phyloP scores from a whole-genome alignment of 495 filamentous ascomycete species.

The Tuber microsphaerosporum region DNA sequence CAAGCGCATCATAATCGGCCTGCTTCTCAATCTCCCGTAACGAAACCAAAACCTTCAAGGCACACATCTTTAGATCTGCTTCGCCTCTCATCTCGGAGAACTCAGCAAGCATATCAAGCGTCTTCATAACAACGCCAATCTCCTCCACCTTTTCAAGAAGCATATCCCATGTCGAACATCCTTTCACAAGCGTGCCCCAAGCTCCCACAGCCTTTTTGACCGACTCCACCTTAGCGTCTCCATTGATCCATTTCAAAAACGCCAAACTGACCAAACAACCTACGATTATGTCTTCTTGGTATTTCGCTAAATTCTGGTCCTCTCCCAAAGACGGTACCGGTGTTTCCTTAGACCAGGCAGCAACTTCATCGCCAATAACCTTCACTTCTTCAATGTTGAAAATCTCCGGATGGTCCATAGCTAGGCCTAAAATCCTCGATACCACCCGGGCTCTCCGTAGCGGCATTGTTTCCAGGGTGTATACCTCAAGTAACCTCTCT shows the following conservation, averaged over 20 bases:
- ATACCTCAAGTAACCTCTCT: conserved; percentile 36
- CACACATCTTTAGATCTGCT: conserved; percentile 45
- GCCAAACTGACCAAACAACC: conserved; percentile 31
- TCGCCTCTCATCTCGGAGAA: conserved; percentile 70
- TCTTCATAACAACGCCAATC: conserved; percentile 36
- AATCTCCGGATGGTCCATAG: conserved; percentile 33
- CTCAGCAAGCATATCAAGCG: conserved; percentile 57
- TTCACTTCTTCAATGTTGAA: conserved; percentile 27
- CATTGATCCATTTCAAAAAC: conserved; percentile 32
- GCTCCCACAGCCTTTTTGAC: conserved; percentile 23
- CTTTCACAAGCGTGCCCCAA: conserved; percentile 43
- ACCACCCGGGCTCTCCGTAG: conserved; percentile 38
- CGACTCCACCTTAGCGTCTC: conserved; percentile 17
- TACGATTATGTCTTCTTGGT: conserved; percentile 36
- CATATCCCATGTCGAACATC: conserved; percentile 36
- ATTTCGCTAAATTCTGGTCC: conserved; percentile 22
- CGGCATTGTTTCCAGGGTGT: conserved; percentile 36
- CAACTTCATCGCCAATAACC: conserved; percentile 32
- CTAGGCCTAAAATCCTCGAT: conserved; percentile 32
- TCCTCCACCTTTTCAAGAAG: conserved; percentile 34
- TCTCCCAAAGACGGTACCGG: conserved; percentile 15
- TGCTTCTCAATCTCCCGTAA: conserved; percentile 54
- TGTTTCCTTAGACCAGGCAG: conserved; percentile 21
- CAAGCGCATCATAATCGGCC: conserved; percentile 50
- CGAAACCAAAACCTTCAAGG: conserved; percentile 47